Base-by-base conservation (phyloP, 768 basidiomycete species). In the Antrodiella citrinella region DNA sequence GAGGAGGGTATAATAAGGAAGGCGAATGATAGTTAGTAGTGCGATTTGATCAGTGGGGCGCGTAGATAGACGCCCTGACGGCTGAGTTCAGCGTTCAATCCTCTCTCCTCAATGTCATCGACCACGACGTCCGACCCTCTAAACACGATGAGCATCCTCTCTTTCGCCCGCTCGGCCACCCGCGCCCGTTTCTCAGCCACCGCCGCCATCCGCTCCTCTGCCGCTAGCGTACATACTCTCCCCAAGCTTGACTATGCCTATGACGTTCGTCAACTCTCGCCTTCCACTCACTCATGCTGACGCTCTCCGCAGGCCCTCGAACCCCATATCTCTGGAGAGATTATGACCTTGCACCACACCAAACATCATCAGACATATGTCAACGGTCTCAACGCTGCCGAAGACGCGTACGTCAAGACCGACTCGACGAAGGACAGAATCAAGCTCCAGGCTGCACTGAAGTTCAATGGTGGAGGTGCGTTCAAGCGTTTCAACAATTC, bases 291-390 rank as follows among this genome's bases (percentile, higher is more conserved):
- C 7, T 35, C n/a, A 83, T 10, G 91, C 92, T 4, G 72, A 97
- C 64, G 94, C 89, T 69, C n/a, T 95, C 94, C 91, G 92, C 44
- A 86, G 84, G 90, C 91, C 9, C 82, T 98, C 57, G 93, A 97
- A 70, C 95, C 95, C 9, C 77, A 84, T 61, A 94, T 99, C 67
- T 87, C 87, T 1, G 75, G 80, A 58, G 78, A 93, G 64, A 98
- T 99, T 55, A 98, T 98, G 94, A 82, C 76, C 49, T 72, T 97
- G 51, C 95, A 96, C 63, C 93, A 97, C 69, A 74, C 77, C 51
- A 92, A 92, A 74, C 91, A 94, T 59, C 87, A 91, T 63, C 86
- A 91, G 70, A 78, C 86, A 15, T 99, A 99, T 67, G 94, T 99
- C 38, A 92, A 84, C 58, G 93, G 91, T 10, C 76, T 98, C 51